Conservation (phyloP, 2,329 filamentous ascomycete species). For the Pseudocercospora ulei region DNA sequence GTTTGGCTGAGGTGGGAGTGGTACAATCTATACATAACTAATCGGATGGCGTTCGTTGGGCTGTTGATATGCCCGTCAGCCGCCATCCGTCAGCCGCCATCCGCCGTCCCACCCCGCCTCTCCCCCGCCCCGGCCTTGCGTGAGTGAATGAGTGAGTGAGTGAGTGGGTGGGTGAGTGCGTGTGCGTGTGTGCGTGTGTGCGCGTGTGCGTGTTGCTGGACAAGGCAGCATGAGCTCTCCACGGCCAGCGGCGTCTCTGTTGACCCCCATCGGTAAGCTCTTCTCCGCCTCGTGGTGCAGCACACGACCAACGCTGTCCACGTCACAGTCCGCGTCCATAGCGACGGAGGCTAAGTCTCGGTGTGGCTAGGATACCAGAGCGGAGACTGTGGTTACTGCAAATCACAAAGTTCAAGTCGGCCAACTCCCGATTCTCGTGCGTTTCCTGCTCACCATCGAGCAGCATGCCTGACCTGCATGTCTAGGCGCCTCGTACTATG, state of each 20-base stretch:
- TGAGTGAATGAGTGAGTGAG: no score
- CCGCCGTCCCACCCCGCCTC: no score
- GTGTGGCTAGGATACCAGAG: constrained; percentile 39
- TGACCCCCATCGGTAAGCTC: constrained; percentile 31
- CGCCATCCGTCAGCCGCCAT: no score
- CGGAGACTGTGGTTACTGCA: constrained; percentile 46
- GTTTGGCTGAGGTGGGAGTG: no score
- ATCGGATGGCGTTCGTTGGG: no score
- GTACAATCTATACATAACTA: no score
- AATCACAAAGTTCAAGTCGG: constrained; percentile 40
- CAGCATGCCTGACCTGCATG: constrained; percentile 8
- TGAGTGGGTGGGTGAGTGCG: no score
- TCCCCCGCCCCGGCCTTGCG: no score
- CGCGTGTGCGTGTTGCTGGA: constrained; percentile 3
- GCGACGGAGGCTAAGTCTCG: constrained; percentile 22
- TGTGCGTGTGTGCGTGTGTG: no score
- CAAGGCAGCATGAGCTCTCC: constrained; percentile 21
- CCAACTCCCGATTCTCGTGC: constrained; percentile 44
- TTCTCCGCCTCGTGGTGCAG: constrained; percentile 21
- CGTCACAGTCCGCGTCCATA: constrained; percentile 6
- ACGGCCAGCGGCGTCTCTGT: constrained; percentile 24
- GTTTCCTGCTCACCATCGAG: constrained; percentile 27
- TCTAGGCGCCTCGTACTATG: constrained; percentile 66
- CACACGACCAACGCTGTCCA: constrained; percentile 13
- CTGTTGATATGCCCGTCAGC: no score